A percentile compares a stretch with the other conserved stretches of the same genome.
Conservation (phyloP, 2,329 filamentous ascomycete genomes). For the Aspergillus puulaauensis region DNA sequence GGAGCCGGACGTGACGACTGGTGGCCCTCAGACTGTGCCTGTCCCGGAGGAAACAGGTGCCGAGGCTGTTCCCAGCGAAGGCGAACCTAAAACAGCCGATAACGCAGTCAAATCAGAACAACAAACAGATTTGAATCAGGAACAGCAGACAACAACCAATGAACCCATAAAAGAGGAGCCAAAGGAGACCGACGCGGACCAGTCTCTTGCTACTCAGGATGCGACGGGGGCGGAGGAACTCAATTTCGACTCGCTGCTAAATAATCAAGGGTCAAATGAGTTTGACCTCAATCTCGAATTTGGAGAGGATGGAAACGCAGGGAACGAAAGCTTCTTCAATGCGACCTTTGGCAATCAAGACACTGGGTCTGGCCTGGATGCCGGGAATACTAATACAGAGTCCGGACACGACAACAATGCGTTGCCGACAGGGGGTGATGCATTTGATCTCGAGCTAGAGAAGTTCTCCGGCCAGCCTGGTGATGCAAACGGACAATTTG, state of each 20-base stretch:
- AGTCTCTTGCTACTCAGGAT: constrained; percentile 21
- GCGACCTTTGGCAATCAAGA: constrained; percentile 27
- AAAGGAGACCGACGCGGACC: constrained; percentile 11
- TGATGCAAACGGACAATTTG: constrained; percentile 17
- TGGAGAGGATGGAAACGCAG: constrained; percentile 35
- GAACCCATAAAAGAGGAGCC: constrained; percentile 25
- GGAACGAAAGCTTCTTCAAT: constrained; percentile 38
- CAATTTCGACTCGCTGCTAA: constrained; percentile 43
- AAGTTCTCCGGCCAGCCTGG: constrained; percentile 23
- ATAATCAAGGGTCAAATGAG: constrained; percentile 32
- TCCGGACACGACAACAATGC: constrained; percentile 34
- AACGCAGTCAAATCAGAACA: constrained; percentile 11
- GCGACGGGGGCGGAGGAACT: constrained; percentile 31
- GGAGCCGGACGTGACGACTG: constrained; percentile 19
- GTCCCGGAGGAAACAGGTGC: constrained; percentile 19
- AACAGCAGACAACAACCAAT: constrained; percentile 14
- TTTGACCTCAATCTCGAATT: constrained; percentile 43
- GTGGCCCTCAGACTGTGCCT: constrained; percentile 16
- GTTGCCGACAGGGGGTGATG: constrained; percentile 31
- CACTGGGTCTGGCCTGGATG: constrained; percentile 17
- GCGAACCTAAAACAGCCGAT: constrained; percentile 15
- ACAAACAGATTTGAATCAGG: constrained; percentile 15
- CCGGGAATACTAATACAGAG: constrained; percentile 21
- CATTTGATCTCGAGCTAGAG: constrained; percentile 39
- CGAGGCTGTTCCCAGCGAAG: constrained; percentile 19